Evolutionary conservation across 768 basidiomycete species (phyloP).

Genomic region (Hirschioporus abietinus): DNA sequence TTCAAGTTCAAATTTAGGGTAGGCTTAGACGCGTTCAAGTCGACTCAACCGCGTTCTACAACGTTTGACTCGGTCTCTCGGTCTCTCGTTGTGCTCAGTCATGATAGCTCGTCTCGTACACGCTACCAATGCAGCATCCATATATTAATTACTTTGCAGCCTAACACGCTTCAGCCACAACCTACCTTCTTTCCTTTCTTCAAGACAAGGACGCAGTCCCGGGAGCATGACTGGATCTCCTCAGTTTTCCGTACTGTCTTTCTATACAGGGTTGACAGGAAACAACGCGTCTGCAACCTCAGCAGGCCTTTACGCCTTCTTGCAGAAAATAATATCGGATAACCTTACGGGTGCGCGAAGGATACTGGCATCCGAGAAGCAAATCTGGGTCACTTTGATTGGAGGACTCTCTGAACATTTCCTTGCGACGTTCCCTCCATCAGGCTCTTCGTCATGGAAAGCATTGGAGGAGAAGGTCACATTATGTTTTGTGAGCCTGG

Average conservation of each 20-base stretch:
- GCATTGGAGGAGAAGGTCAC: constrained; percentile 53
- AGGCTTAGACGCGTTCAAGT: no score
- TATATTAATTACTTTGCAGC: no score
- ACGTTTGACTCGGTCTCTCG: no score
- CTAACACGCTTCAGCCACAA: no score
- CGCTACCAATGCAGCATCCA: no score
- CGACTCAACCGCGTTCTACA: no score
- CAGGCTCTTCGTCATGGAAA: constrained; percentile 44
- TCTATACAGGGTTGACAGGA: neutral
- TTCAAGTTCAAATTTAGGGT: no score
- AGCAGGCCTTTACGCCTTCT: constrained; percentile 37
- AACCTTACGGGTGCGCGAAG: constrained; percentile 30
- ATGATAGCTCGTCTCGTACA: no score
- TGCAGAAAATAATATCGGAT: constrained; percentile 34
- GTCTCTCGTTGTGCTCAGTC: no score
- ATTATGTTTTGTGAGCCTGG: constrained; percentile 48
- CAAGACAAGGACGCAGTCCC: no score
- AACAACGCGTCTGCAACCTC: constrained; percentile 12
- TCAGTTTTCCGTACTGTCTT: neutral
- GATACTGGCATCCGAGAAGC: constrained; percentile 30
- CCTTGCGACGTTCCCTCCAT: constrained; percentile 49
- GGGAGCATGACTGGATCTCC: neutral
- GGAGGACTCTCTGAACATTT: constrained; percentile 46
- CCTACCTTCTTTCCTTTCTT: no score
- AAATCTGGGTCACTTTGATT: constrained; percentile 46